Evolutionary conservation across 768 basidiomycete species (phyloP), one percentile per base, ranked within the genome.

Genomic region (Amanita polypyramis): DNA sequence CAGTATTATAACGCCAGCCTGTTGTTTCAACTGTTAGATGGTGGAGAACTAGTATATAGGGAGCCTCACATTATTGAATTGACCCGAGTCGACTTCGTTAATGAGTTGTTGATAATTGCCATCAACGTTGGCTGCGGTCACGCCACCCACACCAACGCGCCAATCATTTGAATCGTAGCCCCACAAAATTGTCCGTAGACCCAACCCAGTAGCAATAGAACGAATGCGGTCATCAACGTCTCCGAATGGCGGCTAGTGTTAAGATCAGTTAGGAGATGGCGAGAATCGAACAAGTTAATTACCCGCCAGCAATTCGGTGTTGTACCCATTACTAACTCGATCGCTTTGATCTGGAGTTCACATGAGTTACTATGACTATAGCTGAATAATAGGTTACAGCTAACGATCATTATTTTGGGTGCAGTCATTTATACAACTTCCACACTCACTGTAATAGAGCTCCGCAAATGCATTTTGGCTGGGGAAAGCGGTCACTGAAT

Each of bases 191-290:
- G 85, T 85, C 10, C 73, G 74, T 12, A 90, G 65, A 32, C 79
- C 79, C 54, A 90, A 76, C 7, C 72, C 78, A 19, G 77, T 59
- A 2, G 82, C 77, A 49, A 91, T 82, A 30, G 75, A 68, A 29
- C 89, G 77, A 36, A 90, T 77, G 44, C 88, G 83, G 62, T 83
- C 80, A 36, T 91, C 88, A 15, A 82, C 66, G 50, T 83, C 80
- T 39, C 80, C 82, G 52, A 66, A 82, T 1, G 81, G 80, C 29
- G 81, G 79, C 75, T 77, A 49, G 15, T 32, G 21, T 35, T n/a
- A 27, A 37, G 38, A 5, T 33, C 41, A 49, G 27, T 17, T 10
- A 14, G 12, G 12, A 45, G 14, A 20, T 10, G n/a, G 15, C 20
- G 41, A 20, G n/a, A 48, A 19, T 17, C 8, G 49, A 17, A 15